Conservation (phyloP, 2,329 filamentous ascomycete genomes). For the Penicillium sp. region DNA sequence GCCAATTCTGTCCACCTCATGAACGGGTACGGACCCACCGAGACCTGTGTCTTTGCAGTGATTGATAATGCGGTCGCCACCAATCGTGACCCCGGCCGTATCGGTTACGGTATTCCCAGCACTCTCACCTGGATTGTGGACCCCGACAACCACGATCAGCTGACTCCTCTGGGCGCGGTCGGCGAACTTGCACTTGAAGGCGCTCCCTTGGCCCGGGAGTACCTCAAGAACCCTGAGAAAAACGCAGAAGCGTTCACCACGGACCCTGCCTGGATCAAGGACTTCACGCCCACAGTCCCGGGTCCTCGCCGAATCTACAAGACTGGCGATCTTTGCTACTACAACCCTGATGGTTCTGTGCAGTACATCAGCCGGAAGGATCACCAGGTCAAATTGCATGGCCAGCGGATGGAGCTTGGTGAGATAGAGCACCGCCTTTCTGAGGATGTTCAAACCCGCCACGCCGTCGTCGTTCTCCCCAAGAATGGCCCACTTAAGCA, state of each 20-base stretch:
- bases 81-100: constrained; percentile 27
- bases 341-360: constrained; percentile 36
- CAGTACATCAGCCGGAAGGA: constrained; percentile 60
- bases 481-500: constrained; percentile 45
- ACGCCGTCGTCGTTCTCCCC: constrained; percentile 47
- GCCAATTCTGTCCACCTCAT: constrained; percentile 43
- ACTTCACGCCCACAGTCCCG: constrained; percentile 14
- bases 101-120: constrained; percentile 30
- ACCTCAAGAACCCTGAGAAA: constrained; percentile 40
- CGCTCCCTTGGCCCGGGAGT: constrained; percentile 40
- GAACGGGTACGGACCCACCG: constrained; percentile 43
- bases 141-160: constrained; percentile 30
- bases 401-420: constrained; percentile 63
- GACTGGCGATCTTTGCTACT: constrained; percentile 36
- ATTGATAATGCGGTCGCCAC: constrained; percentile 31
- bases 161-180: constrained; percentile 40
- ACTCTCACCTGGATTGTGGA: constrained; percentile 39
- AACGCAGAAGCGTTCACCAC: constrained; percentile 35
- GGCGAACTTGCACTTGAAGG: constrained; percentile 43
- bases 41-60: constrained; percentile 36
- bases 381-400: constrained; percentile 65
- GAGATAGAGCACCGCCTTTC: constrained; percentile 47
- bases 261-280: constrained; percentile 29
- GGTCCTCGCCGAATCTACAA: constrained; percentile 28
- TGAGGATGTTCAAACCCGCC: constrained; percentile 35